These are phyloP conservation scores for Gossypium davidsonii DNA, from an alignment of 441 rosid species.

Conservation along the genomic window DNA sequence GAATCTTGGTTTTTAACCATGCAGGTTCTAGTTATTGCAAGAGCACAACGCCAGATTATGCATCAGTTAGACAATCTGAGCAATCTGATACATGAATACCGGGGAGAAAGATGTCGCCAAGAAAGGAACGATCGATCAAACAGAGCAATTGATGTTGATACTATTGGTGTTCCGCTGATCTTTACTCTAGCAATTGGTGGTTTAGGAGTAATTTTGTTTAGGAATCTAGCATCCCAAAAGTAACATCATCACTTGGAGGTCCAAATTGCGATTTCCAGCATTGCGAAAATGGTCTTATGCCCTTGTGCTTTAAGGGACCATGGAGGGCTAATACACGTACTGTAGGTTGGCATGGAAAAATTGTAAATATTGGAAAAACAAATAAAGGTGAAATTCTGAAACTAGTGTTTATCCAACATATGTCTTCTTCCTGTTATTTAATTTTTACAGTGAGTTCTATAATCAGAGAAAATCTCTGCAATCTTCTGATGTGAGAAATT, in stretches of 20 bases:
- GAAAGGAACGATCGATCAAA: slow-evolving; percentile 38
- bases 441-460: not conserved
- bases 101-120: slow-evolving; percentile 56
- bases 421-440: not conserved
- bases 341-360: not conserved
- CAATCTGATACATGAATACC: slow-evolving; percentile 57
- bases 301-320: not conserved
- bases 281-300: not conserved
- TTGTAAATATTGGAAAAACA: not conserved
- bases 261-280: not conserved
- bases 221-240: slow-evolving; percentile 34
- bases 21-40: slow-evolving; percentile 53
- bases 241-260: slow-evolving; percentile 16
- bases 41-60: slow-evolving; percentile 82
- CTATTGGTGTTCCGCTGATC: slow-evolving; percentile 40
- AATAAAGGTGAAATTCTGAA: not conserved
- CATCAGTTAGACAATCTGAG: slow-evolving; percentile 78
- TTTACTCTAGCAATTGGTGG: slow-evolving; percentile 61
- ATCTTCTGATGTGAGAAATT: not conserved
- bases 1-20: not conserved
- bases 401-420: not conserved
- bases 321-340: not conserved
- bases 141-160: slow-evolving; percentile 27
- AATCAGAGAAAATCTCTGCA: not conserved
- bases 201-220: slow-evolving; percentile 48